Base-by-base conservation (phyloP, 164 flowering plant genomes). In the Piper longum region DNA sequence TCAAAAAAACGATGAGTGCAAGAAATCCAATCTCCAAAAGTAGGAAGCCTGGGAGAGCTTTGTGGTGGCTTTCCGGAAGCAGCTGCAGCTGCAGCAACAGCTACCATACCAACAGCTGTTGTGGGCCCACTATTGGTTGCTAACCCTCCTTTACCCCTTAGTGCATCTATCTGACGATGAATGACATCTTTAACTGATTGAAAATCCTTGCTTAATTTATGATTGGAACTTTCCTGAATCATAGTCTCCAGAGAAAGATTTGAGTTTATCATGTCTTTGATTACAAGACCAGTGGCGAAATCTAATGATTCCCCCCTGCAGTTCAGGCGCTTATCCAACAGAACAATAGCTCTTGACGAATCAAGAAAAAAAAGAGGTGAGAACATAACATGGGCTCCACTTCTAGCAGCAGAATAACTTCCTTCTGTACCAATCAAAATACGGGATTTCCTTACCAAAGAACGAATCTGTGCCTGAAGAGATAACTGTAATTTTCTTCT, bases 51-150 rank as follows among this genome's bases (percentile, higher is more conserved):
- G 64, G 96, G 96, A 58, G 76, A 66, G 61, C 80, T 41, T 48
- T 64, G 61, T 59, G 73, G 41, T 45, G 81, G 61, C 71, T 87
- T 91, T 48, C 80, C 87, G 58, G 96, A 83, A 64, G 88, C 79
- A 75, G 91, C 97, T 0, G 88, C 97, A 9, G 88, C 96, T 7
- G 91, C 97, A 13, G 92, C 97, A 72, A 79, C 92, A 72, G 95
- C 97, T 45, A 83, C 88, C 95, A 90, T 86, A 56, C 97, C 95
- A 69, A 74, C 91, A 71, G 90, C 95, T 71, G 85, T 82, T 66
- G 86, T 84, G 44, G 90, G 73, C 61, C 91, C 85, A 75, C 85
- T 80, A 66, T 70, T 79, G 52, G 72, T 43, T 11, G 78, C 78
- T 68, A 77, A 56, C 4, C 88, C 86, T 54, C 91, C 93, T 82